Base-by-base conservation (phyloP, 306 rosid genomes). In the Cucurbita ficifolia region DNA sequence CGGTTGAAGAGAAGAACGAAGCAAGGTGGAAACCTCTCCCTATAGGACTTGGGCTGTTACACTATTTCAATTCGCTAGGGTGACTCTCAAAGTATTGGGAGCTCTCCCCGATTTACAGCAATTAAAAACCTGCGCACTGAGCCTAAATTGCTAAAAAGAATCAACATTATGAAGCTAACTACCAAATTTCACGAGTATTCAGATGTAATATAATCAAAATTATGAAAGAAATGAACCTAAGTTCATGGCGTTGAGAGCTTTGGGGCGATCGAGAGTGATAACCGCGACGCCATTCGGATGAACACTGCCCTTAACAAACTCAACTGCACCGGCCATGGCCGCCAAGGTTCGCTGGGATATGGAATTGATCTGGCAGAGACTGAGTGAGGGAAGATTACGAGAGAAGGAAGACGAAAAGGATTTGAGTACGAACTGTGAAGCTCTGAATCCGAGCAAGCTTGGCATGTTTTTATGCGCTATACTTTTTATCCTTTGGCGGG, bases 201-300 rank as follows among this genome's bases (percentile, higher is more conserved):
- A 64, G 45, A 60, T 22, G 58, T 33, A 29, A 65, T 7, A 24
- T 56, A 54, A 54, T 13, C 3, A 21, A 43, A 43, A 36, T 8
- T 17, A 19, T 1, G 8, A 43, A 62, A 61, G 76, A 76, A 29
- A 6, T 53, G 38, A 78, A 91, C 97, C 99, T 77, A 95, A 40
- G 69, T 83, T 86, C 99, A 95, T 91, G 74, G 97, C 99, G 81
- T 91, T 95, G 82, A 95, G 97, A 79, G 99, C 99, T 92, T 86
- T 88, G 85, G 99, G 83, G 52, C 99, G 99, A 87, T 89, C 96
- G 80, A 95, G 99, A 12, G 99, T 88, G 83, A 95, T 83, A 22
- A 89, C 88, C 4, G 96, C 99, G 74, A 95, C 80, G 70, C 99
- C 99, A 86, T 91, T 95, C 3, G 88, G 84, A 74, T 87, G 84